Base-by-base conservation (phyloP, 2,329 filamentous ascomycete genomes). In the Colletotrichum sp. region DNA sequence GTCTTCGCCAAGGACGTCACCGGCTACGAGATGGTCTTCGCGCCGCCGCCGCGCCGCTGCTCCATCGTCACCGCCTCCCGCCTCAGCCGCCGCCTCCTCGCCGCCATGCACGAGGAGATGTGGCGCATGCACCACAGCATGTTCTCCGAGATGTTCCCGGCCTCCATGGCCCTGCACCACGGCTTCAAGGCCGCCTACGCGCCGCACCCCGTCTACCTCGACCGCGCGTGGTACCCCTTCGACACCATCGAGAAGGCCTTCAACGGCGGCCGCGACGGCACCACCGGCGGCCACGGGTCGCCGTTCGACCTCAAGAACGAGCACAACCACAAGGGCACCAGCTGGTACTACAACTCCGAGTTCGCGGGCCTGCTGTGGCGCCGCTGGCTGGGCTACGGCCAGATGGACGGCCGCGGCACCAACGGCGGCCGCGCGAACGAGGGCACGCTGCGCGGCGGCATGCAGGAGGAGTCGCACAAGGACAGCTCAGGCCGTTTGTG, bases 321-420 rank as follows among this genome's bases (percentile, higher is more conserved):
- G 85, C 94, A 95, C 83, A 96, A 96, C 84, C 95, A 96, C 86
- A 91, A 92, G 80, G 95, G 95, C 16, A 93, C 93, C 59, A 95
- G 90, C 60, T 98, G 95, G 94, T 98, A 96, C 84, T 98, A 95
- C 84, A 94, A 95, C 80, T 93, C 93, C 26, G 90, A 93, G 66
- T 98, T 97, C 81, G 92, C 94, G 1, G 90, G 93, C 6, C 90
- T 93, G n/a, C 82, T 98, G 79, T 98, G 95, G 91, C 89, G 94
- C 67, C 89, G 95, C 60, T 98, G 95, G 95, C 85, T 97, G 62
- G 90, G 90, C 1, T 92, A 90, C 78, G 85, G 89, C 18, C 89
- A 91, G 81, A 83, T 86, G 80, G 89, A 91, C 75, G 88, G 88
- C 8, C 85, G 89, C 36, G 88, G 88, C 8, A 81, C 84, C n/a